Conservation (phyloP, 805 yeast species). For the Lachancea dasiensis region DNA sequence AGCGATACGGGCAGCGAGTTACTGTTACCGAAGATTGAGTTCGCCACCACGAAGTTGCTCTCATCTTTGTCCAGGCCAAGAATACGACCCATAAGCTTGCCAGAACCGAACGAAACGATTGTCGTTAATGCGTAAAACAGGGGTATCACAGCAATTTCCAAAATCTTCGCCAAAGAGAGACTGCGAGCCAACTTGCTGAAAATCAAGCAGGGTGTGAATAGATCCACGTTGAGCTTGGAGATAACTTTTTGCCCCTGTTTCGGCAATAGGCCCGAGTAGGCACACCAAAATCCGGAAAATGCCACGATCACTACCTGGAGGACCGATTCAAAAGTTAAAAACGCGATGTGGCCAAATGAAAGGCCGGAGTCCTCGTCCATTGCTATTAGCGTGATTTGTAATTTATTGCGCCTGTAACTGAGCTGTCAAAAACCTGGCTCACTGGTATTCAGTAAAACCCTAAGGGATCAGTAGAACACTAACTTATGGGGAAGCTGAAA, state of each 20-base stretch:
- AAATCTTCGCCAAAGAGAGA: conserved; percentile 65
- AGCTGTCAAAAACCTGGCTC: too few species aligned
- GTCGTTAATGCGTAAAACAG: conserved; percentile 80
- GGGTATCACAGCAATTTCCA: conserved; percentile 81
- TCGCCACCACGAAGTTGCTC: conserved; percentile 87
- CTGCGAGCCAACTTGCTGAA: conserved; percentile 71
- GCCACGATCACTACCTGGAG: conserved; percentile 84
- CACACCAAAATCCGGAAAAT: conserved; percentile 79
- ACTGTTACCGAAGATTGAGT: conserved; percentile 95
- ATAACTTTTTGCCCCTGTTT: conserved; percentile 72
- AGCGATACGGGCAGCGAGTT: conserved; percentile 92
- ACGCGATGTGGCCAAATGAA: conserved; percentile 36
- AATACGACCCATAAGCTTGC: conserved; percentile 47
- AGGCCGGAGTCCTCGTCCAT: conserved; percentile 18
- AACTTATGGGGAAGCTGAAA: too few species aligned
- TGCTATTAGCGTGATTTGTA: neutral
- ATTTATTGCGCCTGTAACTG: neutral
- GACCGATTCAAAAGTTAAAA: conserved; percentile 85
- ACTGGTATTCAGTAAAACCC: too few species aligned
- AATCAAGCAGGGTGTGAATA: conserved; percentile 93
- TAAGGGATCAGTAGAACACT: too few species aligned
- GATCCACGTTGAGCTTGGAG: conserved; percentile 74
- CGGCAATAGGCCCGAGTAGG: conserved; percentile 62
- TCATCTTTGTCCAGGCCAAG: conserved; percentile 65
- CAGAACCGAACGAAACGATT: conserved; percentile 60